phyloP scores from a whole-genome alignment of 305 asterid genomes.

The Caryopteris hybrid region DNA sequence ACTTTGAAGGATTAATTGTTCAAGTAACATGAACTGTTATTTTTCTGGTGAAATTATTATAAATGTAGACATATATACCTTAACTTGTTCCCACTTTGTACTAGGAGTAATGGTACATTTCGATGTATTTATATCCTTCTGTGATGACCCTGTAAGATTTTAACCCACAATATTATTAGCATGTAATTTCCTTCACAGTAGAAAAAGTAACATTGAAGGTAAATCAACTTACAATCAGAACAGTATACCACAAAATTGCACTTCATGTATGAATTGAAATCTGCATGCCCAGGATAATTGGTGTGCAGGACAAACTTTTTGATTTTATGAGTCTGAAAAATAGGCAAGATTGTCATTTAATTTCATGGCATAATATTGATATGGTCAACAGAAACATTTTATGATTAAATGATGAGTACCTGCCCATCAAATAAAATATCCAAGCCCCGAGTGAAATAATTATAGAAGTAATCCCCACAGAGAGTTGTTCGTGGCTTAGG shows the following conservation, averaged over 20 bases:
- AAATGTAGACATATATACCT: too few species aligned
- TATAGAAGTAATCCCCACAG: conserved; percentile 88
- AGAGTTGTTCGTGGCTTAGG: conserved; percentile 76
- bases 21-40: not conserved
- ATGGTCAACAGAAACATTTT: not conserved
- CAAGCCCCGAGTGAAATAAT: conserved; percentile 80
- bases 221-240: conserved; percentile 46
- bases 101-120: conserved; percentile 63
- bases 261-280: conserved; percentile 90
- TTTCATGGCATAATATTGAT: not conserved
- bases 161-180: not conserved
- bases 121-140: conserved; percentile 40
- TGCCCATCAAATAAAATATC: conserved; percentile 91
- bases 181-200: not conserved
- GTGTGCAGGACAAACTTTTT: conserved; percentile 91
- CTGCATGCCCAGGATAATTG: conserved; percentile 91
- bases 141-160: conserved; percentile 39
- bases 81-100: conserved; percentile 91
- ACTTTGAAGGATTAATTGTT: not conserved
- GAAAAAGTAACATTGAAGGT: not conserved
- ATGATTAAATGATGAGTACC: conserved; percentile 30
- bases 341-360: not conserved
- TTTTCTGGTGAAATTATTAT: not conserved
- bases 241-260: conserved; percentile 69
- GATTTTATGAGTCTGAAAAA: conserved; percentile 68